Conservation (phyloP, 371 early-diverging fungal genomes). For the Circinella minor region DNA sequence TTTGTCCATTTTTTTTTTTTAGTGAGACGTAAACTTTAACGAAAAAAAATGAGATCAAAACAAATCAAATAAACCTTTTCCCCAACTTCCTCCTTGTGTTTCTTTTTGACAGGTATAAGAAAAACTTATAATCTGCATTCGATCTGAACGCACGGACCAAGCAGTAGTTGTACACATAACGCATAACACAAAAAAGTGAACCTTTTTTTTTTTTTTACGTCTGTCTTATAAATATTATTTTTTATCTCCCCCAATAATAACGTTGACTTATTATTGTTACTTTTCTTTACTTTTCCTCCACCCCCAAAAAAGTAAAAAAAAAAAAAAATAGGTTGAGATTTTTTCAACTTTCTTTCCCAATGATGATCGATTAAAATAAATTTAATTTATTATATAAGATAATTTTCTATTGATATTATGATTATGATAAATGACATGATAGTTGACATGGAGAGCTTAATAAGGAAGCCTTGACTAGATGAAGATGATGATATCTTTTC, state of each 20-base stretch:
- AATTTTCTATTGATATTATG: too few species aligned
- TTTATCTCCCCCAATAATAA: too few species aligned
- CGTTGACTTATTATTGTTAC: too few species aligned
- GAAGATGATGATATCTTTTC: too few species aligned
- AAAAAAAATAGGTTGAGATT: too few species aligned
- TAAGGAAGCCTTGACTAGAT: too few species aligned
- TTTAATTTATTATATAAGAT: too few species aligned
- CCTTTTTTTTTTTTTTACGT: background rate
- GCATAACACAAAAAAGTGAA: background rate
- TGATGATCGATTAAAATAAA: too few species aligned
- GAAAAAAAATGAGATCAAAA: background rate
- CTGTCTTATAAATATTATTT: background rate
- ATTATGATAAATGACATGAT: too few species aligned
- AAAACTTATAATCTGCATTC: slow-evolving; percentile 7
- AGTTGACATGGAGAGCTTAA: too few species aligned
- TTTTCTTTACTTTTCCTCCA: background rate
- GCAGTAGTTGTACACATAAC: background rate
- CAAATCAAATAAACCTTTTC: background rate
- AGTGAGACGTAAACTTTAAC: too few species aligned
- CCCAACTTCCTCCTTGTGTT: background rate
- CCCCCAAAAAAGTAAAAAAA: background rate
- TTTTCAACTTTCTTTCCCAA: too few species aligned
- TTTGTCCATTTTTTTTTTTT: background rate
- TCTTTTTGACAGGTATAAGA: slow-evolving; percentile 2
- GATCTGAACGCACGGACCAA: slow-evolving; percentile 1